Conservation (phyloP, 139 green algal genomes). For the Picochlorum sp. region DNA sequence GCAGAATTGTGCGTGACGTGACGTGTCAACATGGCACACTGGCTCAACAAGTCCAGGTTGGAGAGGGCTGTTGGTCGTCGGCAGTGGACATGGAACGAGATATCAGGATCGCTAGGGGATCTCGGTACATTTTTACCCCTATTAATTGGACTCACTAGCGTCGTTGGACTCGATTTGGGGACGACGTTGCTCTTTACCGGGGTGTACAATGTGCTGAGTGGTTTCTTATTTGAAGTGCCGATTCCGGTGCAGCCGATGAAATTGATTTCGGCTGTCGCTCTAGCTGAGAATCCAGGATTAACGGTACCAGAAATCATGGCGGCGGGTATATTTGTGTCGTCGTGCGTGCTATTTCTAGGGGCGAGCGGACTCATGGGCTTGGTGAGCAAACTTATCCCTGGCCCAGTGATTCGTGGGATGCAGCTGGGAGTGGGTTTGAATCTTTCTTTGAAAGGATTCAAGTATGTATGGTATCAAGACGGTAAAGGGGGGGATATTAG, state of each 20-base stretch:
- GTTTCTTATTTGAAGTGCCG: conserved; percentile 44
- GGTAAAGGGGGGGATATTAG: neutral
- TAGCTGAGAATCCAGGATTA: conserved; percentile 33
- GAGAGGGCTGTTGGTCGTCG: no score
- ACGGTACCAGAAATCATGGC: conserved; percentile 40
- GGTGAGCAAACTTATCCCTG: conserved; percentile 17
- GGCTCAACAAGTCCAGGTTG: no score
- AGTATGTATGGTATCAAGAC: conserved; percentile 15
- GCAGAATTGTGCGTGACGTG: no score
- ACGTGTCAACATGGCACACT: no score
- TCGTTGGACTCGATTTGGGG: conserved; percentile 48
- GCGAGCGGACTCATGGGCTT: conserved; percentile 35
- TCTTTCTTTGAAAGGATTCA: conserved; percentile 44
- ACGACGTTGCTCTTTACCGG: conserved; percentile 69
- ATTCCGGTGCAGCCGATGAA: conserved; percentile 76
- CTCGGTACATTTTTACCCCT: conserved; percentile 69
- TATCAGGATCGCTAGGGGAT: conserved; percentile 49
- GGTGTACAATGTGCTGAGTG: conserved; percentile 59
- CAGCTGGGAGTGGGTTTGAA: conserved; percentile 60
- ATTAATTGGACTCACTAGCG: conserved; percentile 39
- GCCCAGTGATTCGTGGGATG: conserved; percentile 34
- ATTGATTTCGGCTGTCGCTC: conserved; percentile 63
- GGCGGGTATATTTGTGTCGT: conserved; percentile 51
- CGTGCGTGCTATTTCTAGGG: conserved; percentile 42
- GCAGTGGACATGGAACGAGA: no score